Conservation (phyloP, 768 basidiomycete genomes). For the Termitomyces heimii region DNA sequence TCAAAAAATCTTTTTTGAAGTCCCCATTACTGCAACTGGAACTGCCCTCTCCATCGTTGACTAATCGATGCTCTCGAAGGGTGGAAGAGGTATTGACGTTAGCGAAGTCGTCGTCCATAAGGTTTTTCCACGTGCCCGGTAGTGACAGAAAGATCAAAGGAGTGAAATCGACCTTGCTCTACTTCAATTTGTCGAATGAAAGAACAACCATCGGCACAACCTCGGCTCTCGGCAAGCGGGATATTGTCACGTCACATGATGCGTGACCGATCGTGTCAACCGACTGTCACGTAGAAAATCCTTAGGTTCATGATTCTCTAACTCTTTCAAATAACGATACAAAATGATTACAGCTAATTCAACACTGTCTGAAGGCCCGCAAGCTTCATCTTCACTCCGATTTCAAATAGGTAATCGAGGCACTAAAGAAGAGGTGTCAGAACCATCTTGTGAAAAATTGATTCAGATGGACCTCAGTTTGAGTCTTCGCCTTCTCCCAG, state of each 20-base stretch:
- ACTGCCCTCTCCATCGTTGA: background rate
- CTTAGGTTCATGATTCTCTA: background rate
- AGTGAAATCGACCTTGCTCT: background rate
- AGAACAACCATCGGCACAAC: background rate
- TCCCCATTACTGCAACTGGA: background rate
- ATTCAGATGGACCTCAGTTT: slow-evolving; percentile 56
- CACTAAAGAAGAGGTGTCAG: slow-evolving; percentile 42
- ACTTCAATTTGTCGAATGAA: background rate
- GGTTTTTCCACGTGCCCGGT: too few relatives aligned
- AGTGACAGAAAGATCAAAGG: background rate
- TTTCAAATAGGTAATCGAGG: slow-evolving; percentile 87
- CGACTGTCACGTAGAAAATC: background rate
- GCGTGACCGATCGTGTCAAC: slow-evolving; percentile 20
- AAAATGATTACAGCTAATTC: slow-evolving; percentile 13
- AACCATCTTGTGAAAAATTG: background rate
- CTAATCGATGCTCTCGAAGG: background rate
- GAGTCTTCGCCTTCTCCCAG: slow-evolving; percentile 89
- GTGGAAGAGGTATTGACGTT: background rate
- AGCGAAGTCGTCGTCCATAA: background rate
- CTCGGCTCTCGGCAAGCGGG: too few relatives aligned
- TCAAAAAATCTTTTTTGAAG: background rate
- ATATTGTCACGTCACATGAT: background rate
- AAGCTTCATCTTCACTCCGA: slow-evolving; percentile 76
- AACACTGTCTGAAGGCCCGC: slow-evolving; percentile 49
- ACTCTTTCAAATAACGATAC: background rate